phyloP scores from a whole-genome alignment of 768 basidiomycete genomes.

The Xerocomus brunneocitrinus region DNA sequence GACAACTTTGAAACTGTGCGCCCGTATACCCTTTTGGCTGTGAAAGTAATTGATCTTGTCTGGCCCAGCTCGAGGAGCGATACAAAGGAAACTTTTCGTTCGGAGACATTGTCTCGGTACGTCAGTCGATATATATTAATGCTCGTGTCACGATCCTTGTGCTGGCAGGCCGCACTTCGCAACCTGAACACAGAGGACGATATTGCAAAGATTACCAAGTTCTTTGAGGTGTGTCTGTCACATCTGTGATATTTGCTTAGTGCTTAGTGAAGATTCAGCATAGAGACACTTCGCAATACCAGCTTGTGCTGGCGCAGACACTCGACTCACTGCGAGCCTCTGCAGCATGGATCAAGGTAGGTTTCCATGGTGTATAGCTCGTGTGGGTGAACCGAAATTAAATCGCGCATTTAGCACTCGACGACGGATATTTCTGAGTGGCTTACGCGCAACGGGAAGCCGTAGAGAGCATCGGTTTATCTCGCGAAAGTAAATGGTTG shows the following conservation, averaged over 20 bases:
- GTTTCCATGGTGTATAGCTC: slow-evolving; percentile 3
- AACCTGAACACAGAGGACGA: slow-evolving; percentile 67
- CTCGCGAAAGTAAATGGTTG: too few relatives aligned
- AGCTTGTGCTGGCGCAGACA: slow-evolving; percentile 58
- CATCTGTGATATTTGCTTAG: background rate
- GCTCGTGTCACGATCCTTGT: slow-evolving; percentile 6
- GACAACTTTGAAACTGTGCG: slow-evolving; percentile 62
- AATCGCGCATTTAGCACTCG: slow-evolving; percentile 43
- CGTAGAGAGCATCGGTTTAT: too few relatives aligned
- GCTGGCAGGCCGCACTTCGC: slow-evolving; percentile 33
- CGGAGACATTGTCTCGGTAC: slow-evolving; percentile 48
- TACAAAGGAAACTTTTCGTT: slow-evolving; percentile 69
- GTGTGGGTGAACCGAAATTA: background rate
- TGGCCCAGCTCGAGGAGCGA: slow-evolving; percentile 53
- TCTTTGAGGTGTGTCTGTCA: slow-evolving; percentile 61
- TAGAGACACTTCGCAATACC: slow-evolving; percentile 68
- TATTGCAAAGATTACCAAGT: slow-evolving; percentile 53
- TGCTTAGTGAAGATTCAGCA: slow-evolving; percentile 33
- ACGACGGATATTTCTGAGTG: slow-evolving; percentile 52
- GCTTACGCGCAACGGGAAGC: slow-evolving; percentile 32
- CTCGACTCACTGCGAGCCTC: slow-evolving; percentile 64
- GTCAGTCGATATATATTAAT: slow-evolving; percentile 9
- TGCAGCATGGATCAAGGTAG: slow-evolving; percentile 58
- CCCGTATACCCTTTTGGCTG: slow-evolving; percentile 1
- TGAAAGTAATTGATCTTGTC: background rate